Evolutionary conservation across 2,329 filamentous ascomycete species (phyloP).

Genomic region (Zymoseptoria tritici): DNA sequence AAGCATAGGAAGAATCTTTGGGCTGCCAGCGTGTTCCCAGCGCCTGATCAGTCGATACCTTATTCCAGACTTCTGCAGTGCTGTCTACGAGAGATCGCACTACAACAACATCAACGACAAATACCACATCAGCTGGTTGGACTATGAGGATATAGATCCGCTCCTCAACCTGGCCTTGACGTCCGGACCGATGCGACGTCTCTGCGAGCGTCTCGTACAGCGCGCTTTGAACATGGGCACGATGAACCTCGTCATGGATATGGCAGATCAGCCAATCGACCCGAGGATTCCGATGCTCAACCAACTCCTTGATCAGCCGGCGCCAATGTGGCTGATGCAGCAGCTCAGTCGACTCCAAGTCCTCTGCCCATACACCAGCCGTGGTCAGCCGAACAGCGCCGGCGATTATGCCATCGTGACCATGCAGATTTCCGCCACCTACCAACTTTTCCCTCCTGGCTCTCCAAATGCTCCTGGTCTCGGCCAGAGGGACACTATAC

Average conservation of each 20-base stretch:
- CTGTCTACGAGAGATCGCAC: not conserved
- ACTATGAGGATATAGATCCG: not conserved
- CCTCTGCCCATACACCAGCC: not conserved
- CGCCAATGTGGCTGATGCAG: not conserved
- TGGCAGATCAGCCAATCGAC: not conserved
- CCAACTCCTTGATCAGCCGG: not conserved
- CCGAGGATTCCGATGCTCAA: not conserved
- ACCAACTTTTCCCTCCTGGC: not conserved
- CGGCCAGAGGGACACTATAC: not conserved
- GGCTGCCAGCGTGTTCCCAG: not conserved
- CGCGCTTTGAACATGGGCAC: not conserved
- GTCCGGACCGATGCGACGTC: not conserved
- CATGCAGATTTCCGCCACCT: not conserved
- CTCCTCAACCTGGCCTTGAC: not conserved
- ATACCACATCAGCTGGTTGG: not conserved
- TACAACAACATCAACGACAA: not conserved
- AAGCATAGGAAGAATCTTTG: not conserved
- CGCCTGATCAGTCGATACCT: not conserved
- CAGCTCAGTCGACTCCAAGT: not conserved
- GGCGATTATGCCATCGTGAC: not conserved
- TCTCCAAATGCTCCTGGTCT: too few species aligned
- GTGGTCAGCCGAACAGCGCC: too few species aligned
- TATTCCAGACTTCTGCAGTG: not conserved
- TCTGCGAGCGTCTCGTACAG: not conserved
- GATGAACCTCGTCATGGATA: not conserved